Evolutionary conservation across 108 stramenopile species (phyloP).

Genomic region (Fragilaria radians): DNA sequence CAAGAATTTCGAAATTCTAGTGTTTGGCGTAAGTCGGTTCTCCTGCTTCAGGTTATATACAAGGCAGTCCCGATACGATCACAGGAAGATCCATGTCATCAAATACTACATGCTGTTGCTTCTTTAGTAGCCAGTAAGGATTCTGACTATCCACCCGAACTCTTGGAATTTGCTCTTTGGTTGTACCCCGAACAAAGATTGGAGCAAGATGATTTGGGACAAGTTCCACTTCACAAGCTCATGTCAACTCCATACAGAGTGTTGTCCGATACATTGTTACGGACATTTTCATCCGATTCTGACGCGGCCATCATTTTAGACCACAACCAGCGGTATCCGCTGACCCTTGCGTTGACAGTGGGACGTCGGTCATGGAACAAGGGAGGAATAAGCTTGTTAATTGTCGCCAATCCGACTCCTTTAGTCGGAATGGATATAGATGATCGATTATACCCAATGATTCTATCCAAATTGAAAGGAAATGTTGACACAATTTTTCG

Average conservation of each 20-base stretch:
- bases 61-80: background rate
- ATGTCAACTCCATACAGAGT: background rate
- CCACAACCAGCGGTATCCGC: conserved; percentile 2
- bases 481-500: background rate
- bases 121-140: no score
- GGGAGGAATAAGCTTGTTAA: background rate
- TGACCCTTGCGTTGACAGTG: conserved; percentile 1
- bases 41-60: conserved; percentile 27
- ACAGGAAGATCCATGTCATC: background rate
- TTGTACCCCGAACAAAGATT: conserved; percentile 19
- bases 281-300: no score
- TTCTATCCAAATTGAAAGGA: conserved; percentile 8
- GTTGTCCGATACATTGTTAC: background rate
- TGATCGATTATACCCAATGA: conserved; percentile 17
- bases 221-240: conserved; percentile 26
- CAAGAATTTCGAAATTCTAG: no score
- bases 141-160: conserved; percentile 21
- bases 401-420: conserved; percentile 18
- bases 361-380: background rate
- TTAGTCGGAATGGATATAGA: conserved; percentile 17
- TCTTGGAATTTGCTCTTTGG: conserved; percentile 29
- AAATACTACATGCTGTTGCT: conserved; percentile 20
- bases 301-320: conserved; percentile 12
- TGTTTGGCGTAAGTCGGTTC: conserved; percentile 27
- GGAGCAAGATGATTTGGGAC: conserved; percentile 12